These are phyloP conservation scores for Xylaria longipes DNA, from an alignment of 495 filamentous ascomycete species.

Conservation along the genomic window DNA sequence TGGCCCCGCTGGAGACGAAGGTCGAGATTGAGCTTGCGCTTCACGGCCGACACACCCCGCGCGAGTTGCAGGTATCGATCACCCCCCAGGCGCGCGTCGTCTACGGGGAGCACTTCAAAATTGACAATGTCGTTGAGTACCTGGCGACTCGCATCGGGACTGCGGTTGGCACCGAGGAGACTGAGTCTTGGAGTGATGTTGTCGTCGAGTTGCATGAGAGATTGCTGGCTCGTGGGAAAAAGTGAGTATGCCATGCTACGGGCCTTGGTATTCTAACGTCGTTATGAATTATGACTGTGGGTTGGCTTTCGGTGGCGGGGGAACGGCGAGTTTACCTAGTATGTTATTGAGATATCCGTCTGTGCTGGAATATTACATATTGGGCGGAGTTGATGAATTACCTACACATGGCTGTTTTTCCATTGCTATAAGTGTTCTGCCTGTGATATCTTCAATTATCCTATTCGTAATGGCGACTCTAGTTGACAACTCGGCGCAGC, in stretches of 20 bases:
- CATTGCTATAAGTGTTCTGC: neutral
- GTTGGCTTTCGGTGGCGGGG: neutral
- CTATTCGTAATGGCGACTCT: neutral
- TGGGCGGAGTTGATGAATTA: neutral
- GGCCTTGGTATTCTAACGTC: constrained; percentile 4
- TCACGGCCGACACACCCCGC: constrained; percentile 25
- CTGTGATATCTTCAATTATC: neutral
- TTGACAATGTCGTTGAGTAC: constrained; percentile 68
- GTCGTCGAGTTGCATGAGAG: constrained; percentile 62
- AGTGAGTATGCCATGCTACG: constrained; percentile 32
- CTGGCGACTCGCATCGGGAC: constrained; percentile 55
- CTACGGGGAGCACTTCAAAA: constrained; percentile 72
- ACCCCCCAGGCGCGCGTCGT: constrained; percentile 58
- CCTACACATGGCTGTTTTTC: neutral
- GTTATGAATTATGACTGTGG: constrained; percentile 38
- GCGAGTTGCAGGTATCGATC: constrained; percentile 55
- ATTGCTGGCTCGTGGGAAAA: constrained; percentile 62
- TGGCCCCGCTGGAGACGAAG: constrained; percentile 64
- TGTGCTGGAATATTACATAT: neutral
- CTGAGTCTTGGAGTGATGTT: constrained; percentile 59
- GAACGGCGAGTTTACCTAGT: neutral
- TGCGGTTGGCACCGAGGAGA: constrained; percentile 40
- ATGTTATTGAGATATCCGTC: constrained; percentile 19
- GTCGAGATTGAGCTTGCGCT: constrained; percentile 60
- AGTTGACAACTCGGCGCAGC: neutral